A percentile compares a stretch with the other conserved stretches of the same genome.
Conservation (phyloP, 345 rosid species). For the Crucihimalaya himalaica region DNA sequence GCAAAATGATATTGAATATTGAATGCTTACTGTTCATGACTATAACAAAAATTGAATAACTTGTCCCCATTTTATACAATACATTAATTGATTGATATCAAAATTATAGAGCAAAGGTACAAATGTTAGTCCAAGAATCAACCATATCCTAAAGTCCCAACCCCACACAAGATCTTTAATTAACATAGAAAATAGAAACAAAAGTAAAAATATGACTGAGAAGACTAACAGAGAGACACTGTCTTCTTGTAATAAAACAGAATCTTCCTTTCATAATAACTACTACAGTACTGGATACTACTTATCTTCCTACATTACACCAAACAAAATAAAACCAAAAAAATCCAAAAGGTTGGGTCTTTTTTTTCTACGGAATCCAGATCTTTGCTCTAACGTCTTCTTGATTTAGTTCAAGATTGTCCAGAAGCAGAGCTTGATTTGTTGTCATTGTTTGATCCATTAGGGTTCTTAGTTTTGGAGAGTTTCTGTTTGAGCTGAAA, state of each 20-base stretch:
- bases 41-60: background rate
- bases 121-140: slow-evolving; percentile 32
- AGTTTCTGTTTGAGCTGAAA: slow-evolving; percentile 81
- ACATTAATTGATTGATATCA: slow-evolving; percentile 13
- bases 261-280: slow-evolving; percentile 28
- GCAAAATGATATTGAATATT: background rate
- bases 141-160: slow-evolving; percentile 52
- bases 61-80: background rate
- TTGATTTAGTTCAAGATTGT: slow-evolving; percentile 39
- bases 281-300: slow-evolving; percentile 31
- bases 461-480: slow-evolving; percentile 47
- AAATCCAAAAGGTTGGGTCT: slow-evolving; percentile 13
- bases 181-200: slow-evolving; percentile 50
- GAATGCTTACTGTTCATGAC: background rate
- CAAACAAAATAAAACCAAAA: background rate
- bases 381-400: background rate
- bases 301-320: slow-evolving; percentile 33
- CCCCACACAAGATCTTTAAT: slow-evolving; percentile 41
- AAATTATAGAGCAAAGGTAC: slow-evolving; percentile 27
- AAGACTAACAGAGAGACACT: slow-evolving; percentile 44
- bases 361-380: background rate
- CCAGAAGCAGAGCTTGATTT: slow-evolving; percentile 38
- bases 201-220: slow-evolving; percentile 43
- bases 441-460: slow-evolving; percentile 39
- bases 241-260: slow-evolving; percentile 53